Base-by-base conservation (phyloP, 2,329 filamentous ascomycete genomes). In the Ambrosiella cleistominuta region DNA sequence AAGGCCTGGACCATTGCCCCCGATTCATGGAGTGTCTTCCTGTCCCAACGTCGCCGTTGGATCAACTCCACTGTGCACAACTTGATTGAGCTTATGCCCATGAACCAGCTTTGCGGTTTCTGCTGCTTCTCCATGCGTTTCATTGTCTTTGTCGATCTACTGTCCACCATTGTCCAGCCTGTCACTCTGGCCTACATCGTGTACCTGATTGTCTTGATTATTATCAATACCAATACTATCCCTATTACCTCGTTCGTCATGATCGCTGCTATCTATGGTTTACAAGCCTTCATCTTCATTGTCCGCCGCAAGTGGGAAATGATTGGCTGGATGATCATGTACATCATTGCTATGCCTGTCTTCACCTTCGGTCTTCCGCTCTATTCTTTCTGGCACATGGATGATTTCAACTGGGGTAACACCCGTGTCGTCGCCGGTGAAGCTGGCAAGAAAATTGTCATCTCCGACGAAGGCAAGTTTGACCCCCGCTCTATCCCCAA, bases 111-210 rank as follows among this genome's bases (percentile, higher is more conserved):
- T 55, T 98, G 93, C 70, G 93, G 93, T 72, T 98, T 98, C 83
- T 98, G 93, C 78, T 98, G 93, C 73, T 98, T 98, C 77, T 94
- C 87, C 71, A 98, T 98, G 93, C 85, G 93, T 66, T 98, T 98
- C 71, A 80, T 98, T 60, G 90, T 98, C 64, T 95, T 98, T 67
- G 70, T 98, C 64, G 93, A 98, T 71, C 75, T 98, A 65, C 75
- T 98, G 62, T 93, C 87, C 58, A 98, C 93, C 1, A 73, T 97
- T 58, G 83, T 97, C 54, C 89, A 95, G 68, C 93, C 93, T 2
- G 88, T 96, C 60, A 93, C 87, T 1, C 77, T 96, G 17, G 87
- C 82, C 8, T 98, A 97, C 68, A 85, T 98, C 64, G 78, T 79
- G 59, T 98, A 97, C 69, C 78, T 98, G 61, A 85, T 98, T 67